Evolutionary conservation across 2,329 filamentous ascomycete species (phyloP), one percentile per base, ranked within the genome.

Genomic region (Endoconidiophora laricicola): DNA sequence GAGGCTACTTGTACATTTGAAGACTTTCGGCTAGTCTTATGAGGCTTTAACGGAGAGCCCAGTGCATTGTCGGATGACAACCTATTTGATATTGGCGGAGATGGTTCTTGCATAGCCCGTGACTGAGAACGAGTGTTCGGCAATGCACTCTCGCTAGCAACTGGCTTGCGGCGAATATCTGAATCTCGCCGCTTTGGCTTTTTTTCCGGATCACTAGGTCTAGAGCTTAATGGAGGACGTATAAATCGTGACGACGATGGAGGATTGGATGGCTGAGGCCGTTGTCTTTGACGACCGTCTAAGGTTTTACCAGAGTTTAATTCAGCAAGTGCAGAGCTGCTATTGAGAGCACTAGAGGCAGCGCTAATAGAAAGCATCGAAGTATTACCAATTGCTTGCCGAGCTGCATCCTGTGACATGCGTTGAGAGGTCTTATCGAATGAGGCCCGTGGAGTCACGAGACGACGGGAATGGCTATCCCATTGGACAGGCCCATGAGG

Each of bases 401-500:
- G 62, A 20, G 56, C 44, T 7, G 60, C 57, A 40, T 57, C 57
- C 33, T 64, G 49, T 48, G 61, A 41, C 14, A 49, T 33, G 9
- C 55, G 54, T 50, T 59, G 59, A 36, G 44, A 26, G 6, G 47
- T 46, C 40, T 48, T 50, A 14, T 53, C 52, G 18, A 50, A 40
- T 29, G 52, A 50, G n/a, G 44, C 36, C 12, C 47, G 50, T 14
- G 45, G 44, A 29, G 60, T 57, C 2, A 76, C 66, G 1, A 77
- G 62, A 53, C 73, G 67, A 53, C 73, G 65, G 0, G 72, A 70
- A 55, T 76, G 69, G 48, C 69, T 74, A 54, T 78, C 73, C 73
- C 73, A 77, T 45, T 70, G 67, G 18, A 64, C 57, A 23, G 59
- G 60, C 3, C 61, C 60, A n/a, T 60, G 55, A n/a, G 49, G 36